These are phyloP conservation scores for Saccharomycopsis fodiens DNA, from an alignment of 805 yeast species.

Conservation along the genomic window DNA sequence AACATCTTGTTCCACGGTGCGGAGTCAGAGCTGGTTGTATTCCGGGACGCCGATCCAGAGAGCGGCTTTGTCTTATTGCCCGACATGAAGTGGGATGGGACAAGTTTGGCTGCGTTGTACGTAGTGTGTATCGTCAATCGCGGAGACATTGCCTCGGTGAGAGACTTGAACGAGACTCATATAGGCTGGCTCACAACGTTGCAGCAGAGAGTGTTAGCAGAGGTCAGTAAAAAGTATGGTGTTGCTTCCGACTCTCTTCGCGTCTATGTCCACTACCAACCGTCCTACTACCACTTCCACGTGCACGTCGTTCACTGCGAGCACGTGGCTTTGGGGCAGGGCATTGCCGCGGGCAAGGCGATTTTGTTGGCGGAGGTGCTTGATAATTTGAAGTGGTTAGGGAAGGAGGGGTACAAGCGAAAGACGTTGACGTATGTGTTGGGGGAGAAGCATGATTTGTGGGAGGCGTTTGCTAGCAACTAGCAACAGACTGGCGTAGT, in stretches of 20 bases:
- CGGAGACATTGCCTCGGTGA: slow-evolving; percentile 57
- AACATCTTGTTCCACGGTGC: slow-evolving; percentile 76
- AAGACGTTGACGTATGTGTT: slow-evolving; percentile 57
- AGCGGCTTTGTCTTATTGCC: slow-evolving; percentile 74
- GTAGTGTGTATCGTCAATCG: slow-evolving; percentile 70
- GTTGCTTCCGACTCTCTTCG: slow-evolving; percentile 53
- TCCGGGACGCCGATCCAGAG: slow-evolving; percentile 39
- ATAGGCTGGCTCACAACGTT: slow-evolving; percentile 48
- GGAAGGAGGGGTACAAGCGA: slow-evolving; percentile 27
- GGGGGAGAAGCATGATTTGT: slow-evolving; percentile 73
- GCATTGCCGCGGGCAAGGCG: slow-evolving; percentile 74
- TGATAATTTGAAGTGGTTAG: slow-evolving; percentile 51
- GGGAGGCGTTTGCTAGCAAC: slow-evolving; percentile 31
- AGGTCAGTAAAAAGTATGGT: slow-evolving; percentile 32
- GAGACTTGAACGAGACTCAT: slow-evolving; percentile 63
- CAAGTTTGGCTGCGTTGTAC: slow-evolving; percentile 61
- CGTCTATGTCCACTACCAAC: slow-evolving; percentile 86
- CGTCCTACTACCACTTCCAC: slow-evolving; percentile 93
- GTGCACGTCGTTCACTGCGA: slow-evolving; percentile 75
- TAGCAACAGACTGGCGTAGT: no score
- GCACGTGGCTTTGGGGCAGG: slow-evolving; percentile 60
- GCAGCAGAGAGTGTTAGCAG: slow-evolving; percentile 35
- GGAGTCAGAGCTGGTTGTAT: slow-evolving; percentile 75
- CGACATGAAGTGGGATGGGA: slow-evolving; percentile 95
- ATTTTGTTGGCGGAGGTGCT: slow-evolving; percentile 73